Conservation (phyloP, 352 stramenopile species). For the Discostella stelligera region DNA sequence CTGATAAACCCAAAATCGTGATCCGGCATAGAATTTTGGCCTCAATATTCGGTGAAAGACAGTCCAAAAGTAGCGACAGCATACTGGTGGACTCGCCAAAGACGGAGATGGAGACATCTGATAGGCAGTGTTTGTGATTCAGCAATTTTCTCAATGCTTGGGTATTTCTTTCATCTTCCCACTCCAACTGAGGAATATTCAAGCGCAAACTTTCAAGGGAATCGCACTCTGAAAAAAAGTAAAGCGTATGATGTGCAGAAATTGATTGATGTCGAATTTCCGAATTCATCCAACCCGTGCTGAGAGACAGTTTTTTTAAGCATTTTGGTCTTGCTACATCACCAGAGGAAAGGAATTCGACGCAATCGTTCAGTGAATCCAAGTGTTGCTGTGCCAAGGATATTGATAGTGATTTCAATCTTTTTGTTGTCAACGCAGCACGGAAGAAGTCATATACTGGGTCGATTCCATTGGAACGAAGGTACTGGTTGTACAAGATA, state of each 20-base stretch:
- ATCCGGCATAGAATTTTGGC: constrained; percentile 4
- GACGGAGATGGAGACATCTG: neutral
- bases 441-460: constrained; percentile 11
- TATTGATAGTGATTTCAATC: constrained; percentile 15
- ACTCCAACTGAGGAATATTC: neutral
- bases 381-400: constrained; percentile 1
- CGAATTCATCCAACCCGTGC: neutral
- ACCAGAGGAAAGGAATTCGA: neutral
- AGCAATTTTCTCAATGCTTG: neutral
- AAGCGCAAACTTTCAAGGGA: constrained; percentile 11
- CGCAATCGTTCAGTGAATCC: constrained; percentile 6
- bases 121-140: neutral
- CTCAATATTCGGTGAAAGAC: constrained; percentile 8
- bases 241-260: constrained; percentile 10
- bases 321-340: constrained; percentile 2
- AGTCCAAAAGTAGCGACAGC: constrained; percentile 7
- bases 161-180: neutral
- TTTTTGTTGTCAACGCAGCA: neutral
- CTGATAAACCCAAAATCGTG: constrained; percentile 3
- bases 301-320: constrained; percentile 12
- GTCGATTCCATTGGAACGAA: constrained; percentile 18
- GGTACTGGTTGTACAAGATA: constrained; percentile 8
- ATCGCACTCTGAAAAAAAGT: constrained; percentile 21
- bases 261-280: neutral
- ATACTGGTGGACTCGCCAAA: neutral